These are phyloP conservation scores for Zasmidium angulare DNA, from an alignment of 2,329 filamentous ascomycete species.

Conservation along the genomic window DNA sequence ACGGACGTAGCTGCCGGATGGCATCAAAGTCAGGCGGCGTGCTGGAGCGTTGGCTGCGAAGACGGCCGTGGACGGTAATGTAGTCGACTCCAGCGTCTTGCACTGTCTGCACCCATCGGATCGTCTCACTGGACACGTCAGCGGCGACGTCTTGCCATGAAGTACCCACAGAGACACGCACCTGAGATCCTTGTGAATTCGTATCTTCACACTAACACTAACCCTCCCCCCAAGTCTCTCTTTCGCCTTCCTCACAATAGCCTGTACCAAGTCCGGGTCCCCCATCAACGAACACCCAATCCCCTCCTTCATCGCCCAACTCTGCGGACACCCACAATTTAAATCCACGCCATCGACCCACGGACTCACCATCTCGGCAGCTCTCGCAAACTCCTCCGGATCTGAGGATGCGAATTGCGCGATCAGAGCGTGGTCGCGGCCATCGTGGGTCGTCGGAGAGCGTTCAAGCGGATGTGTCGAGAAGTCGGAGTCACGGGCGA, in stretches of 20 bases:
- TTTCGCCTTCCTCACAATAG: conserved; percentile 63
- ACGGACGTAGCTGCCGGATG: conserved; percentile 56
- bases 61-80: conserved; percentile 69
- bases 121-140: conserved; percentile 35
- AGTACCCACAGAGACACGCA: neutral
- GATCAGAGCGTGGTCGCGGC: conserved; percentile 50
- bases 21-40: conserved; percentile 63
- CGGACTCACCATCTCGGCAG: conserved; percentile 61
- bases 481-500: conserved; percentile 58
- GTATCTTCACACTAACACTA: conserved; percentile 69
- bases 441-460: conserved; percentile 27
- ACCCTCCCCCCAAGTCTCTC: conserved; percentile 47
- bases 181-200: conserved; percentile 63
- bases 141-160: too few relatives aligned
- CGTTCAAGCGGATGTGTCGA: conserved; percentile 55
- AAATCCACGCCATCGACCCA: conserved; percentile 66
- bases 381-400: conserved; percentile 61
- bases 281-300: conserved; percentile 71
- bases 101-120: conserved; percentile 64
- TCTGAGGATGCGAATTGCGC: conserved; percentile 67
- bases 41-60: conserved; percentile 60
- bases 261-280: conserved; percentile 62
- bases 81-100: conserved; percentile 64
- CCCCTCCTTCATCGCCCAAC: conserved; percentile 68
- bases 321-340: conserved; percentile 73